phyloP scores from a whole-genome alignment of 805 yeast species.

The Wickerhamiella sergipiensis region DNA sequence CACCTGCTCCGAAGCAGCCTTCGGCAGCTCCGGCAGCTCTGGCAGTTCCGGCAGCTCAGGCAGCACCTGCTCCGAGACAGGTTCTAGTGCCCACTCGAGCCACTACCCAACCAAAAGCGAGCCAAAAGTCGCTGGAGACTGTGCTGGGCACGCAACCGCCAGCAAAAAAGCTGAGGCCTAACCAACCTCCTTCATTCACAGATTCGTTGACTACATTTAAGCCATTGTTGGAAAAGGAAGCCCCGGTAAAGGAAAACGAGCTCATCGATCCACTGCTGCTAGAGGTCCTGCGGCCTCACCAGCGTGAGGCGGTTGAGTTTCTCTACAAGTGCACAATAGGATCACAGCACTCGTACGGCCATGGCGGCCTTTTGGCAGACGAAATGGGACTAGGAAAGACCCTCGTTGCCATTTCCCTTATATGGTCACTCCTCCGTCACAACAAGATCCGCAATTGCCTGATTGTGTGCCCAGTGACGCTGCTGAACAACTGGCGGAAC shows the following conservation, averaged over 20 bases:
- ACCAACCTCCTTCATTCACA: too few relatives aligned
- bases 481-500: constrained; percentile 72
- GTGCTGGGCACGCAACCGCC: background rate
- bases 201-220: background rate
- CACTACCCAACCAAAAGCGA: too few relatives aligned
- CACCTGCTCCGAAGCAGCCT: too few relatives aligned
- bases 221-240: background rate
- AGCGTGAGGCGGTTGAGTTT: constrained; percentile 69
- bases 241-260: background rate
- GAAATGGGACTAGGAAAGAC: constrained; percentile 97
- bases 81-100: too few relatives aligned
- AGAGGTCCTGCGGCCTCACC: constrained; percentile 60
- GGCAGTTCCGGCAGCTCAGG: too few relatives aligned
- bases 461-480: constrained; percentile 83
- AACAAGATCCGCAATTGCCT: constrained; percentile 39
- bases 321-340: constrained; percentile 78
- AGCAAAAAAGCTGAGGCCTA: background rate
- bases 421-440: constrained; percentile 64
- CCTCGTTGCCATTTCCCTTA: constrained; percentile 63
- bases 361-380: constrained; percentile 84
- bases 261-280: constrained; percentile 24
- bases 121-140: background rate
- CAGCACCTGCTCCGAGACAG: too few relatives aligned
- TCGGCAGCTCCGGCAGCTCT: too few relatives aligned
- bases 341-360: constrained; percentile 30